Evolutionary conservation across 306 rosid species (phyloP).

Genomic region (Acacia acuminata): DNA sequence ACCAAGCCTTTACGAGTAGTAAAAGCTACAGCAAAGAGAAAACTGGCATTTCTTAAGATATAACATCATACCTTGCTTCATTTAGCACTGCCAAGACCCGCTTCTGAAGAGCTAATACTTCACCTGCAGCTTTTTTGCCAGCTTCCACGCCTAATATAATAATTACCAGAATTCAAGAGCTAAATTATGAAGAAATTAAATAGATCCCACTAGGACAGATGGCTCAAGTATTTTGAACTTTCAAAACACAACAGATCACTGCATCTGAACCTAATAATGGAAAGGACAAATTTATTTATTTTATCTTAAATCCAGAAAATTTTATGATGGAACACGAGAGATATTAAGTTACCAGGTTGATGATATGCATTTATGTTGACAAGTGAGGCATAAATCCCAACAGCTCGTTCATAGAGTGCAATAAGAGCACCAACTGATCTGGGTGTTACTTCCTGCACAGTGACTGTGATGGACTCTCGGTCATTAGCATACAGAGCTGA

Average conservation of each 20-base stretch:
- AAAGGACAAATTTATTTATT: not conserved
- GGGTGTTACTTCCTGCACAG: slow-evolving; percentile 92
- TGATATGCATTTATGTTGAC: slow-evolving; percentile 93
- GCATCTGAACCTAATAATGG: slow-evolving; percentile 6
- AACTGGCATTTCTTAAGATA: not conserved
- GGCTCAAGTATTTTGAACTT: not conserved
- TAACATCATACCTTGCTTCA: slow-evolving; percentile 70
- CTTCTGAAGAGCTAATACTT: slow-evolving; percentile 92
- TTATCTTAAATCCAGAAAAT: not conserved
- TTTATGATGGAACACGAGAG: not conserved
- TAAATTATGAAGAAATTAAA: not conserved
- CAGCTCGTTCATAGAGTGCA: slow-evolving; percentile 96
- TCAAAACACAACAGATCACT: not conserved
- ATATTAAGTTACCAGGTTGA: slow-evolving; percentile 76
- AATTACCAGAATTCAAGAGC: slow-evolving; percentile 15
- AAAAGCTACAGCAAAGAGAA: not conserved
- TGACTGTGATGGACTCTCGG: slow-evolving; percentile 85
- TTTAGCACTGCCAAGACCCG: slow-evolving; percentile 84
- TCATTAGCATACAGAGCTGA: slow-evolving; percentile 82
- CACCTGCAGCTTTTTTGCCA: slow-evolving; percentile 91
- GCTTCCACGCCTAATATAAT: slow-evolving; percentile 81
- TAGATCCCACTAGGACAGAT: not conserved
- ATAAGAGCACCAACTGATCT: slow-evolving; percentile 89
- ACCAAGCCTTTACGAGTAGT: not conserved
- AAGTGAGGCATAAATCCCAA: slow-evolving; percentile 90